phyloP scores from a whole-genome alignment of 352 stramenopile genomes.

The Globisporangium ultimum region DNA sequence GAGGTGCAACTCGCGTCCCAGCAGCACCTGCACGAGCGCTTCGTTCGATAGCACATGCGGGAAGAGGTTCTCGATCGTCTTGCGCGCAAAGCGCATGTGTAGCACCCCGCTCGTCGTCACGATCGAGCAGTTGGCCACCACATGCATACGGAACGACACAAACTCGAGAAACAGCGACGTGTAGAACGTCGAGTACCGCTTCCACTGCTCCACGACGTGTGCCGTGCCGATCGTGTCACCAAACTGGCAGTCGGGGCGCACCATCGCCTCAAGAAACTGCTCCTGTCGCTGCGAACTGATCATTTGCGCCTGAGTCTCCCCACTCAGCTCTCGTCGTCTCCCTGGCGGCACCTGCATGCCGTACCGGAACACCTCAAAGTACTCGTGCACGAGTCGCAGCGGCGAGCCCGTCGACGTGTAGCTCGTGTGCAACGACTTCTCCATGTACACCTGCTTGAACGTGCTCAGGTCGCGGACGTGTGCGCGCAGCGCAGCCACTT shows the following conservation, averaged over 20 bases:
- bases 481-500: constrained; percentile 8
- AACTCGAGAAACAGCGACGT: constrained; percentile 17
- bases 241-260: constrained; percentile 12
- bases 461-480: constrained; percentile 11
- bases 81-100: constrained; percentile 30
- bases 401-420: constrained; percentile 10
- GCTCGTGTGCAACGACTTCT: constrained; percentile 7
- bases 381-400: constrained; percentile 17
- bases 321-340: background rate
- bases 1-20: constrained; percentile 28
- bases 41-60: constrained; percentile 24
- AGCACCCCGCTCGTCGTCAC: constrained; percentile 21
- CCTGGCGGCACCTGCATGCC: constrained; percentile 8
- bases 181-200: constrained; percentile 15
- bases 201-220: constrained; percentile 17
- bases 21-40: constrained; percentile 24
- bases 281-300: constrained; percentile 8
- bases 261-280: constrained; percentile 10
- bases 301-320: background rate
- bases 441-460: constrained; percentile 7
- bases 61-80: constrained; percentile 33
- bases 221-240: constrained; percentile 6
- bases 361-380: constrained; percentile 20
- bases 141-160: constrained; percentile 10
- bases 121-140: constrained; percentile 7